Evolutionary conservation across 768 basidiomycete genomes (phyloP).

Genomic region (Boletus reticulatus): DNA sequence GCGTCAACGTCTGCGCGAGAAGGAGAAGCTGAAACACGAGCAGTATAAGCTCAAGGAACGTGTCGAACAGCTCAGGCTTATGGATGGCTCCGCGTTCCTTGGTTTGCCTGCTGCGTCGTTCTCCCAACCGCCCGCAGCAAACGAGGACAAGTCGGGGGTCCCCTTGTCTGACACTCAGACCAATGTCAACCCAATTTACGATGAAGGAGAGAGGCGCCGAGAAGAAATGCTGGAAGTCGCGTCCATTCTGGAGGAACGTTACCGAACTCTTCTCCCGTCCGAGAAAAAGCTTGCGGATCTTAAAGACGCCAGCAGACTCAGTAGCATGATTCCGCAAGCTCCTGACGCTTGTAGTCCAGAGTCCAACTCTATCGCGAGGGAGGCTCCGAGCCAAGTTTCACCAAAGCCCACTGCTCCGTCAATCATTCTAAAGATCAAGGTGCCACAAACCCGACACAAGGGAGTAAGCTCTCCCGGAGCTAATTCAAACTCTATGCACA

Average conservation of each 20-base stretch:
- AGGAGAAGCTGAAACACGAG: constrained; percentile 89
- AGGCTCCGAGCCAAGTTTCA: constrained; percentile 7
- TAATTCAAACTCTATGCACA: constrained; percentile 9
- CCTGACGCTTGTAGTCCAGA: constrained; percentile 19
- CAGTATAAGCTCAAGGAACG: constrained; percentile 90
- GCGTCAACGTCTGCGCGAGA: constrained; percentile 80
- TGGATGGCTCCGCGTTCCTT: constrained; percentile 73
- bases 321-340: constrained; percentile 10
- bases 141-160: constrained; percentile 28
- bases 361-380: constrained; percentile 4
- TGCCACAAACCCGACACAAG: constrained; percentile 27
- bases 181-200: constrained; percentile 38
- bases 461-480: constrained; percentile 19
- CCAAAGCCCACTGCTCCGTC: constrained; percentile 21
- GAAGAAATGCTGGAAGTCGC: constrained; percentile 75
- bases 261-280: constrained; percentile 69
- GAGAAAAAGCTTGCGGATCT: constrained; percentile 46
- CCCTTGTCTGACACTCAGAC: constrained; percentile 33
- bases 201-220: constrained; percentile 73
- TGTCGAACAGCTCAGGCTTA: constrained; percentile 74
- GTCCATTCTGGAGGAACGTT: constrained; percentile 63
- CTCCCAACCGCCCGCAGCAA: constrained; percentile 31
- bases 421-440: constrained; percentile 36
- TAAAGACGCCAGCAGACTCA: constrained; percentile 20
- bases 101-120: constrained; percentile 58